Conservation (phyloP, 2,329 filamentous ascomycete species). For the Colletotrichum theobromicola region DNA sequence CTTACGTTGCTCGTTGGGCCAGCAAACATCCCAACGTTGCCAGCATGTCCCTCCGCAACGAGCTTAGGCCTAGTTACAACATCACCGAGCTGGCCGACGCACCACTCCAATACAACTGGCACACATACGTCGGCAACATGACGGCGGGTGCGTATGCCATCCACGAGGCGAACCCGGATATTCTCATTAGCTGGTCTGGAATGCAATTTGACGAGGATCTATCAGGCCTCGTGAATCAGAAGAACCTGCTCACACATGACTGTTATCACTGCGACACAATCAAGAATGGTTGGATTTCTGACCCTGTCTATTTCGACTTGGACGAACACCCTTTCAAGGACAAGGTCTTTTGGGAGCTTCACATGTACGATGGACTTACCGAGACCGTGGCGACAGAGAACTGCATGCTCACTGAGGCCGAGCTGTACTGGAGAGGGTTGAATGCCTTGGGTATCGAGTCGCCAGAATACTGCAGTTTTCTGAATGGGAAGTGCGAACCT, state of each 20-base stretch:
- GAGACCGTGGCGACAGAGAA: conserved; percentile 47
- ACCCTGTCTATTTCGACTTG: background rate
- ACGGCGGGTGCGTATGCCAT: background rate
- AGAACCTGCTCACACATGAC: background rate
- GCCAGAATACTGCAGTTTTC: conserved; percentile 29
- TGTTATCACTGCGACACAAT: background rate
- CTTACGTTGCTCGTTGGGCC: background rate
- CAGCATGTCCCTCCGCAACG: background rate
- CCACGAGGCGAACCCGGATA: background rate
- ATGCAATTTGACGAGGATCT: background rate
- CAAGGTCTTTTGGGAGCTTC: background rate
- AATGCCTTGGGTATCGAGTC: conserved; percentile 47
- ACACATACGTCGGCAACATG: background rate
- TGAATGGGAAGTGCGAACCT: background rate
- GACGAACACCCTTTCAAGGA: background rate
- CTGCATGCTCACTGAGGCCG: conserved; percentile 52
- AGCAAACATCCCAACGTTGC: background rate
- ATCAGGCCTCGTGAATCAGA: background rate
- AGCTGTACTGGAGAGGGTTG: conserved; percentile 53
- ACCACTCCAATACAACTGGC: background rate
- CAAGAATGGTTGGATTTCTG: background rate
- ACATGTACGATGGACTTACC: conserved; percentile 23
- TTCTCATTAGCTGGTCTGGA: background rate
- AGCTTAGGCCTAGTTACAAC: background rate
- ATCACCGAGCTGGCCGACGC: background rate